Evolutionary conservation across 2,329 filamentous ascomycete species (phyloP).

Genomic region (Xylariaceae sp.): DNA sequence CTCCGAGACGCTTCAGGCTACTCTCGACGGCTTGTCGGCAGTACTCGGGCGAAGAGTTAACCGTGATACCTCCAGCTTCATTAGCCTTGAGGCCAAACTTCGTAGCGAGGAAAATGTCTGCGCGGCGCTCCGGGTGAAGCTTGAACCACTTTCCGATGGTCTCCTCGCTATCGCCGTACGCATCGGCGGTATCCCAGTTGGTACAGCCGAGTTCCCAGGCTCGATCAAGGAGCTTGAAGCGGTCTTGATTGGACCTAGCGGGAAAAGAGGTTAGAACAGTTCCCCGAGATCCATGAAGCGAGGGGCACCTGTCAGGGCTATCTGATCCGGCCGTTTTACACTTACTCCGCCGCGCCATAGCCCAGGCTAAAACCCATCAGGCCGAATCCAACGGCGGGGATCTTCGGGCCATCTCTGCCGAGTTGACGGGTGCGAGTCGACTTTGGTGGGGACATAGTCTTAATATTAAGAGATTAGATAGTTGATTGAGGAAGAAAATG

Average conservation of each 20-base stretch:
- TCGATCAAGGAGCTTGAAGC: conserved; percentile 20
- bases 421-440: conserved; percentile 4
- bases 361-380: conserved; percentile 22
- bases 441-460: conserved; percentile 5
- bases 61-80: conserved; percentile 7
- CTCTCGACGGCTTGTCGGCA: conserved; percentile 13
- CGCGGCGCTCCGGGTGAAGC: conserved; percentile 48
- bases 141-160: conserved; percentile 48
- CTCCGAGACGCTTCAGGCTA: conserved; percentile 34
- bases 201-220: conserved; percentile 22
- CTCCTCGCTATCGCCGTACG: conserved; percentile 45
- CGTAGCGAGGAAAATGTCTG: conserved; percentile 55
- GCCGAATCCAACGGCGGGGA: conserved; percentile 21
- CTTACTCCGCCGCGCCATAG: conserved; percentile 18
- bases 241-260: neutral
- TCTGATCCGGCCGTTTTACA: too few species aligned
- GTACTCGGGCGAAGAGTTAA: conserved; percentile 36
- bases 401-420: conserved; percentile 16
- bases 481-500: too few species aligned
- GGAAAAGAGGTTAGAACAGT: neutral
- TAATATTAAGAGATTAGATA: too few species aligned
- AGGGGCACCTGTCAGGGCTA: too few species aligned
- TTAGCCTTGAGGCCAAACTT: conserved; percentile 53
- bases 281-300: neutral
- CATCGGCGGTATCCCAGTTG: conserved; percentile 24